Conservation (phyloP, 106 monocot species). For the Chionographis japonica region DNA sequence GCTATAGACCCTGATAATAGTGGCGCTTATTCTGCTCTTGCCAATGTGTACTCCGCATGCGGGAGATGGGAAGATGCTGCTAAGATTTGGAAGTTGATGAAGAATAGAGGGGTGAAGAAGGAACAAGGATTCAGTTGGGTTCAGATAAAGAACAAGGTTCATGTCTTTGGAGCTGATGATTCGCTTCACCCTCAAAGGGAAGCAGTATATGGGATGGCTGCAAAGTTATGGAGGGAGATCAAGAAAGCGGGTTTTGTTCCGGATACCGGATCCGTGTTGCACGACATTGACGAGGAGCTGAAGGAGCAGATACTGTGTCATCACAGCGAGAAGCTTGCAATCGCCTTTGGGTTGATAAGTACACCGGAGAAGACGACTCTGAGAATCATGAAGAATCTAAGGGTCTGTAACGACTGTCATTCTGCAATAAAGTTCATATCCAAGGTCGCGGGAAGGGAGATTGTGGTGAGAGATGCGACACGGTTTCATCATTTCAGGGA, state of each 20-base stretch:
- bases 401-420: slow-evolving; percentile 87
- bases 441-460: slow-evolving; percentile 51
- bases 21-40: slow-evolving; percentile 86
- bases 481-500: slow-evolving; percentile 87
- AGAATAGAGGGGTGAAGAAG: slow-evolving; percentile 75
- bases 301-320: slow-evolving; percentile 67
- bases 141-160: slow-evolving; percentile 50
- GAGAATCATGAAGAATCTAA: slow-evolving; percentile 87
- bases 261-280: slow-evolving; percentile 64
- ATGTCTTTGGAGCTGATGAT: slow-evolving; percentile 76
- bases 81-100: slow-evolving; percentile 71
- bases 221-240: slow-evolving; percentile 63
- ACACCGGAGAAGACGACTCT: slow-evolving; percentile 61
- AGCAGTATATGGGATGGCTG: slow-evolving; percentile 46
- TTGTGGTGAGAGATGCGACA: slow-evolving; percentile 82
- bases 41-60: slow-evolving; percentile 84
- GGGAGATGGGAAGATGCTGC: slow-evolving; percentile 78
- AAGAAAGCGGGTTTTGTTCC: slow-evolving; percentile 81
- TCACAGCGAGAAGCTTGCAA: slow-evolving; percentile 86
- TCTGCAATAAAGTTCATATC: slow-evolving; percentile 74
- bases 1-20: slow-evolving; percentile 67
- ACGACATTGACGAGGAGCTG: slow-evolving; percentile 78
- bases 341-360: slow-evolving; percentile 75
- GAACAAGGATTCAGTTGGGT: slow-evolving; percentile 82
- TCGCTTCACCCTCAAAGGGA: slow-evolving; percentile 55